Percentiles rank a stretch among this genome's conserved stretches.
Conservation (phyloP, 805 yeast genomes). For the Scheffersomyces lignosus region DNA sequence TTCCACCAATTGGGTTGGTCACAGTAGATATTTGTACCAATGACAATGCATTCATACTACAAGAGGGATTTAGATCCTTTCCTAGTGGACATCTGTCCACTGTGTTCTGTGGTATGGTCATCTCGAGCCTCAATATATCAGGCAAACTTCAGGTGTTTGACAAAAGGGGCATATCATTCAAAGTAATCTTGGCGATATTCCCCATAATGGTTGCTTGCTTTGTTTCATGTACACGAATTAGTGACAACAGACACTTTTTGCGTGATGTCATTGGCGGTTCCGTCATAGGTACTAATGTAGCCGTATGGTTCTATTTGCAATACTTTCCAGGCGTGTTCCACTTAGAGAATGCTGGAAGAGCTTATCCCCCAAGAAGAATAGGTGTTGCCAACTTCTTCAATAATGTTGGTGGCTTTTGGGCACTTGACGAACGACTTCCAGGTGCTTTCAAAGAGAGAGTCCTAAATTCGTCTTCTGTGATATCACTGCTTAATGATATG, state of each 20-base stretch:
- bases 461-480: constrained; percentile 9
- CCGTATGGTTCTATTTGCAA: constrained; percentile 35
- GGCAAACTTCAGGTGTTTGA: constrained; percentile 37
- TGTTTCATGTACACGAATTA: constrained; percentile 42
- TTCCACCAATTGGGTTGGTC: constrained; percentile 7
- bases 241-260: constrained; percentile 48
- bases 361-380: constrained; percentile 45
- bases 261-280: constrained; percentile 42
- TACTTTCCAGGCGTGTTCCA: constrained; percentile 40
- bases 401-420: constrained; percentile 10
- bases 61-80: constrained; percentile 28
- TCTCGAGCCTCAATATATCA: constrained; percentile 32
- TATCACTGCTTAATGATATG: neutral
- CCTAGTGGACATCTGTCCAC: constrained; percentile 32
- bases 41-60: constrained; percentile 10
- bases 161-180: constrained; percentile 32
- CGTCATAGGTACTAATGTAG: constrained; percentile 33
- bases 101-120: constrained; percentile 32
- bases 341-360: constrained; percentile 34
- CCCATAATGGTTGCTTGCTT: constrained; percentile 36
- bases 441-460: constrained; percentile 23
- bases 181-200: constrained; percentile 27
- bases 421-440: constrained; percentile 12
- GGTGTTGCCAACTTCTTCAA: constrained; percentile 18
- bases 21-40: constrained; percentile 19